Base-by-base conservation (phyloP, 768 basidiomycete genomes). In the Leccinum longicurvipes region DNA sequence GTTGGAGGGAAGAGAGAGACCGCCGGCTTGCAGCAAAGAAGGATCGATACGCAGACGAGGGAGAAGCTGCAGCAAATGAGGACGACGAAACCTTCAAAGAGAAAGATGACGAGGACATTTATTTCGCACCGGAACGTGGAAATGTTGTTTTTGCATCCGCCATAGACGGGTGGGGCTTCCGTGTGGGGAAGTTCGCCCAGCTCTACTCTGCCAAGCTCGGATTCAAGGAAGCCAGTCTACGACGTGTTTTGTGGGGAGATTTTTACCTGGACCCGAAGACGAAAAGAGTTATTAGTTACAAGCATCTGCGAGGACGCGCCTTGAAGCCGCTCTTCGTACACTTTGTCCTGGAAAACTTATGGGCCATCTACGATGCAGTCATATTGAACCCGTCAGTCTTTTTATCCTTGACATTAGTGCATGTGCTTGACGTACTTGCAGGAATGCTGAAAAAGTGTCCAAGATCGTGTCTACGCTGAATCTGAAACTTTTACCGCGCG, bases 91-190 rank as follows among this genome's bases (percentile, higher is more conserved):
- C 83, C 47, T 98, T 91, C 70, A 85, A 93, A 65, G 97, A 99
- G 72, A 93, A 92, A 68, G 95, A 98, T 66, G 97, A 98, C 64
- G 94, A 96, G 69, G 93, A 95, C 70, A 87, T 98, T 53, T 98
- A 98, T 73, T 98, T 99, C 63, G 91, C 93, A 0, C 97, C 97
- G 0, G 92, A 94, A 67, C 82, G 84, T 50, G 97, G 97, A 19
- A 98, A 98, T 67, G 97, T 99, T 44, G 80, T 98, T 29, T 99
- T 99, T 67, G 91, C 95, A 0, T 93, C 90, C 28, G 97, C 96
- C 4, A 84, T 98, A 54, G 93, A 98, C 61, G 94, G 96, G 4
- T 98, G 96, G 96, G 97, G 95, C 0, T 99, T 99, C 75, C 82
- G 96, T 44, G 79, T 98, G 8, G 86, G 87, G 45, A 92, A 92